Base-by-base conservation (phyloP, 2,329 filamentous ascomycete species). In the Exserohilum turcica region DNA sequence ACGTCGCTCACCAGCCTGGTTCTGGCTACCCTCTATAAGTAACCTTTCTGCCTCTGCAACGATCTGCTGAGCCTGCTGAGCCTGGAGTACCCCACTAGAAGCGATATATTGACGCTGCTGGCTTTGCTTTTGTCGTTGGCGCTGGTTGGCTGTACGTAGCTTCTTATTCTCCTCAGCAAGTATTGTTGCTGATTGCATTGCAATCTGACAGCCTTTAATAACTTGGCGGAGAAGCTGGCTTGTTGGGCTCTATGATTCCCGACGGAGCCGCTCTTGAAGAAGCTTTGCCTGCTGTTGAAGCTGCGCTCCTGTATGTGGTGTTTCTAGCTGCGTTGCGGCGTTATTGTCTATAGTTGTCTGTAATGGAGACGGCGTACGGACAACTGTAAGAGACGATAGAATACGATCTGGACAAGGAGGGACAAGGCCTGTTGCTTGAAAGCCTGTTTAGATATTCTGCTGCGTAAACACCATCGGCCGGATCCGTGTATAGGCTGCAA, bases 91-190 rank as follows among this genome's bases (percentile, higher is more conserved):
- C 15, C 42, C 37, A 46, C 37, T 27, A 28, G 12, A 16, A 43
- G 52, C 46, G 16, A 54, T 49, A 49, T 54, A 54, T 32, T 37
- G 39, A 43, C 13, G 52, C 50, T 36, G 55, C 43, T 38, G 18
- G 16, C 33, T 45, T 12, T 24, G 21, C n/a, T n/a, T n/a, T n/a
- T n/a, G n/a, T n/a, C n/a, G n/a, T n/a, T n/a, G n/a, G n/a, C n/a
- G n/a, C n/a, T n/a, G n/a, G n/a, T n/a, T n/a, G n/a, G n/a, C n/a
- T n/a, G n/a, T n/a, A 24, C 21, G 21, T 4, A 24, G 21, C 21
- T 33, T 39, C 47, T 50, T 43, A 24, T 5, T 24, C 7, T 24
- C 21, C 21, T 24, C 21, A 5, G 21, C 21, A 24, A 4, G 7
- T 24, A 24, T 24, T 24, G 21, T 24, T 24, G 7, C 21, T 24